Base-by-base conservation (phyloP, 257 asterid genomes). In the Ligustrum vulgare region DNA sequence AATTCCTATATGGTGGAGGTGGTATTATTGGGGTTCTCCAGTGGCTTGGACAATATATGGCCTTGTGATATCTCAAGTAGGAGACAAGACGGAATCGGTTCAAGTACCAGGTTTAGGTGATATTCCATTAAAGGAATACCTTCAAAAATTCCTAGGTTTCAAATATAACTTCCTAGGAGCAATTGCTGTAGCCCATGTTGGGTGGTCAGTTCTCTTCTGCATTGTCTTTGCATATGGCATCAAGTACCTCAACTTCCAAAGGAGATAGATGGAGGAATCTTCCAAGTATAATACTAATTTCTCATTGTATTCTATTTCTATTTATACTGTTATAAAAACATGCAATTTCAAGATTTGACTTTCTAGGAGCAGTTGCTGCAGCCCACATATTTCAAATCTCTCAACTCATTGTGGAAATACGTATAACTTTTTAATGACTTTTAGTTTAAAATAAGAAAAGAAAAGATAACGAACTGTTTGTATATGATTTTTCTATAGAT, bases 241-340 rank as follows among this genome's bases (percentile, higher is more conserved):
- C 70, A 92, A 85, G 88, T 85, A 67, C 86, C 83, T 92, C 80
- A 90, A 90, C 82, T 90, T 89, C 89, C 96, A 90, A 54, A 87
- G 77, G 81, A 89, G 97, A 84, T 92, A 84, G 83, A 41, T 65
- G 73, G 73, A 35, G 63, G 8, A 54, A 54, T 45, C 63, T 54
- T 54, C 25, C 25, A 54, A 54, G 63, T 54, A n/a, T 54, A 6
- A 18, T 6, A 51, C 25, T n/a, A 54, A 54, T 16, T 54, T 54
- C 63, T 54, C 10, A 6, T 2, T n/a, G 11, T 54, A 54, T 54
- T 54, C 63, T n/a, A 54, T 15, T 45, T 45, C 6, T 2, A 45
- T 45, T 16, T 13, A 45, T 45, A 9, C 6, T 45, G 56, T 4
- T 3, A 45, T 4, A 45, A 4, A 45, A 45, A 5, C 56, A 1